A percentile compares a stretch with the other conserved stretches of the same genome.
Evolutionary conservation across 495 filamentous ascomycete genomes (phyloP).

Genomic region (Aspergillus kassunensis): DNA sequence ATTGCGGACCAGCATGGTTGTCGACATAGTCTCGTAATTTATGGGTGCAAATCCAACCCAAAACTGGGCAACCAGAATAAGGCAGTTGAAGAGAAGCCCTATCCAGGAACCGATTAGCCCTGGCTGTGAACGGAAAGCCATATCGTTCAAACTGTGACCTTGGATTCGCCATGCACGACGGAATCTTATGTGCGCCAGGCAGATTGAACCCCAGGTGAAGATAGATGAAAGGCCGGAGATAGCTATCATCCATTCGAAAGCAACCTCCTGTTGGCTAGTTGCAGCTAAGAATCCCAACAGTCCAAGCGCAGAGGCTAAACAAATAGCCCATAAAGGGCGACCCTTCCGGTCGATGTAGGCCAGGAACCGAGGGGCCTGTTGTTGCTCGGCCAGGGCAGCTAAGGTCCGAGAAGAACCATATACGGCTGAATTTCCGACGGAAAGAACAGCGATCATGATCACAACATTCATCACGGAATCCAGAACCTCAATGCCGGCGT

Average conservation of each 20-base stretch:
- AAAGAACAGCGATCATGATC: slow-evolving; percentile 82
- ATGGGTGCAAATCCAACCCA: slow-evolving; percentile 86
- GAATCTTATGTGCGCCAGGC: slow-evolving; percentile 87
- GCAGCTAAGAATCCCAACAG: slow-evolving; percentile 77
- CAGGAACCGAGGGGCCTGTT: slow-evolving; percentile 71
- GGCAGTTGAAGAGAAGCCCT: slow-evolving; percentile 70
- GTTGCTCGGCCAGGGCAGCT: slow-evolving; percentile 79
- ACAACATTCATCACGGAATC: slow-evolving; percentile 87
- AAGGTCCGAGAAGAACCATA: slow-evolving; percentile 86
- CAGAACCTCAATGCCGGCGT: slow-evolving; percentile 70
- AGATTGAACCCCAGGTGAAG: slow-evolving; percentile 93
- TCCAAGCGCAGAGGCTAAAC: slow-evolving; percentile 64
- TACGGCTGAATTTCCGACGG: slow-evolving; percentile 81
- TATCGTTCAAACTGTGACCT: slow-evolving; percentile 65
- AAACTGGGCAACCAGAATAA: slow-evolving; percentile 89
- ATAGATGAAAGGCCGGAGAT: slow-evolving; percentile 84
- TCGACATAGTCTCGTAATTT: slow-evolving; percentile 44
- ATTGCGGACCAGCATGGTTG: slow-evolving; percentile 44
- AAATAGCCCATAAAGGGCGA: slow-evolving; percentile 72
- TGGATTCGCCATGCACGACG: slow-evolving; percentile 70
- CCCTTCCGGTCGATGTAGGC: slow-evolving; percentile 81
- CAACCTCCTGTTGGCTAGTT: slow-evolving; percentile 54
- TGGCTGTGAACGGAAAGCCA: slow-evolving; percentile 76
- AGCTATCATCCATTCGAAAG: slow-evolving; percentile 86
- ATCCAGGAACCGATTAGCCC: slow-evolving; percentile 82